Percentiles rank a stretch among this genome's conserved stretches.
Evolutionary conservation across 768 basidiomycete genomes (phyloP).

Genomic region (Rhodotorula paludigena): DNA sequence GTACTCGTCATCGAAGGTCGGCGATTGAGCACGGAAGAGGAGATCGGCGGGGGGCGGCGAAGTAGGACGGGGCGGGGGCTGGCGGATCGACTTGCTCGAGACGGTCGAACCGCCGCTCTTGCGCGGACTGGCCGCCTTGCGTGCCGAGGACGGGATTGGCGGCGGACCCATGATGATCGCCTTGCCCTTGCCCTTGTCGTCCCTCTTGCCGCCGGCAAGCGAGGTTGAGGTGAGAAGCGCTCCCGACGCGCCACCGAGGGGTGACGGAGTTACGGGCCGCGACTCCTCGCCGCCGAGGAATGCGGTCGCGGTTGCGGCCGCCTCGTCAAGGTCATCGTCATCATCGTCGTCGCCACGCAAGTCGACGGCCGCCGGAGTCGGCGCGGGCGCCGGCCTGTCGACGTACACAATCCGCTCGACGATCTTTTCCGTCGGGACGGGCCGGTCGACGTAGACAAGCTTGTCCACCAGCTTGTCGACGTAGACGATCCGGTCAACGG

Average conservation of each 20-base stretch:
- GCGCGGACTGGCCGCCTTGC: conserved; percentile 15
- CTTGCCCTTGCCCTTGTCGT: conserved; percentile 14
- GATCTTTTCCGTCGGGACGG: conserved; percentile 44
- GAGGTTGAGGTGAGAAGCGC: background rate
- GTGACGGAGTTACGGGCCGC: background rate
- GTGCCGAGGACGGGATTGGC: background rate
- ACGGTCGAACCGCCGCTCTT: conserved; percentile 19
- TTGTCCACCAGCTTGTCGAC: conserved; percentile 40
- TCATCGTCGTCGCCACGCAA: background rate
- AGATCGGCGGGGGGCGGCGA: conserved; percentile 91
- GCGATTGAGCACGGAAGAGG: conserved; percentile 67
- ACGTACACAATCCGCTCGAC: conserved; percentile 46
- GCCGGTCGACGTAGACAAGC: conserved; percentile 44
- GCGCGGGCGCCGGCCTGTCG: conserved; percentile 42
- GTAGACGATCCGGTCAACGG: conserved; percentile 39
- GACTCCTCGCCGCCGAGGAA: conserved; percentile 15
- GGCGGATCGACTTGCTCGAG: conserved; percentile 8
- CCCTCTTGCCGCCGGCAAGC: background rate
- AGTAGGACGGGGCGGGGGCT: conserved; percentile 60
- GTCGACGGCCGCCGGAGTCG: background rate
- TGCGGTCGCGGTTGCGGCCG: conserved; percentile 17
- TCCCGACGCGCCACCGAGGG: conserved; percentile 2
- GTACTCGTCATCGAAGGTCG: conserved; percentile 41
- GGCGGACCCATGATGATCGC: conserved; percentile 28
- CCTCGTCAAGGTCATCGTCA: conserved; percentile 23